These are phyloP conservation scores for Aspergillus sclerotiicarbonarius DNA, from an alignment of 495 filamentous ascomycete species.

Conservation along the genomic window DNA sequence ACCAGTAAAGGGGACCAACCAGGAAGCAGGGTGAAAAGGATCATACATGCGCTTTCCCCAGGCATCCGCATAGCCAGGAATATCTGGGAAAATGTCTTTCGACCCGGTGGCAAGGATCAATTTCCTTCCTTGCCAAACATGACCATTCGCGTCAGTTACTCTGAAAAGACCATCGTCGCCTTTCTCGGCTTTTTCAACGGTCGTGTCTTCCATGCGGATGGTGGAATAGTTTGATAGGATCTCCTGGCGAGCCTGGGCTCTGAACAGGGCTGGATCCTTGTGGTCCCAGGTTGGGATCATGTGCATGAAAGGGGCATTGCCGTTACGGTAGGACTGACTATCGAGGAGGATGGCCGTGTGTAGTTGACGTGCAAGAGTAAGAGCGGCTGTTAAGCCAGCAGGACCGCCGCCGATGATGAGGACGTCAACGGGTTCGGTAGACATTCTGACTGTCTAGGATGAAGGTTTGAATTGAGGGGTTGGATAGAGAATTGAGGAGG, in stretches of 20 bases:
- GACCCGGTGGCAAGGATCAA: slow-evolving; percentile 2
- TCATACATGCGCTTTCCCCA: slow-evolving; percentile 6
- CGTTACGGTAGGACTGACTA: slow-evolving; percentile 6
- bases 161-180: neutral
- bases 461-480: neutral
- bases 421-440: neutral
- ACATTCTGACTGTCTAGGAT: neutral
- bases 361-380: neutral
- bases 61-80: slow-evolving; percentile 2
- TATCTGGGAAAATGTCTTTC: neutral
- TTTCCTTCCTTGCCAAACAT: neutral
- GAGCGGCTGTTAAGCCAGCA: slow-evolving; percentile 4
- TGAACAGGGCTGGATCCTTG: neutral
- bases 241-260: neutral
- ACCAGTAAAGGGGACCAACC: neutral
- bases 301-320: slow-evolving; percentile 2
- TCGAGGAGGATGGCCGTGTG: slow-evolving; percentile 2
- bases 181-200: neutral
- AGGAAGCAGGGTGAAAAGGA: neutral
- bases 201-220: neutral
- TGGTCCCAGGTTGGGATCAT: slow-evolving; percentile 4
- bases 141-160: neutral
- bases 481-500: neutral
- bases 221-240: neutral
- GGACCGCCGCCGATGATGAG: slow-evolving; percentile 11